Base-by-base conservation (phyloP, 108 stramenopile species). In the Aurantiochytrium sp. region DNA sequence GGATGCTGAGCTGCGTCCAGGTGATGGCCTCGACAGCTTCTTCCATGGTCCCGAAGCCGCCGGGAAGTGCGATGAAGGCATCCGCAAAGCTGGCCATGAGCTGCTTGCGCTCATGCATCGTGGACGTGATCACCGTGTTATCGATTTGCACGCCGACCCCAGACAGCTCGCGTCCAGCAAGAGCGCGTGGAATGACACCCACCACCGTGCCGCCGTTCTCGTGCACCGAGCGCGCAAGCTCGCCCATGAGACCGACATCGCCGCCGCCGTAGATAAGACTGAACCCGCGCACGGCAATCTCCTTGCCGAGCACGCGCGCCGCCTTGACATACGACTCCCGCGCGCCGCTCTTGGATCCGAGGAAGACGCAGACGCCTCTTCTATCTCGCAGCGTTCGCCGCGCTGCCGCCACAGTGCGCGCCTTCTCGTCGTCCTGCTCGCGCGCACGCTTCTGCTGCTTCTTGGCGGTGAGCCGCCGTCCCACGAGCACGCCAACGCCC, bases 21-120 rank as follows among this genome's bases (percentile, higher is more conserved):
- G 88, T 85, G 1, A 86, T 52, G 45, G 73, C 88, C 55, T 88
- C 88, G 37, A 88, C 6, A 5, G 50, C 41, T 37, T 88, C 88
- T 27, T 88, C 88, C 36, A 86, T 32, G 31, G 88, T 88, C 12
- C 88, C 88, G 8, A 85, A 86, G 15, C 88, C 88, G 30, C 88
- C 88, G n/a, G 88, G 88, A 50, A 88, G 86, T 5, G 73, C 88
- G 45, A 88, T 85, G 50, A 88, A 88, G 6, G 42, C 88, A 5
- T 22, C n/a, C 3, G 88, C 85, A n/a, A 86, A 32, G 6, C n/a
- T 27, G 3, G 88, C 88, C 88, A 88, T 88, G 54, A 73, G 36
- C 24, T 21, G 19, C 48, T 88, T 88, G 10, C 88, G 88, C 73
- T 88, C 81, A 39, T 88, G 88, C 88, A 88, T 88, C 12, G 88